Conservation (phyloP, 2,329 filamentous ascomycete genomes). For the Apiospora aurea region DNA sequence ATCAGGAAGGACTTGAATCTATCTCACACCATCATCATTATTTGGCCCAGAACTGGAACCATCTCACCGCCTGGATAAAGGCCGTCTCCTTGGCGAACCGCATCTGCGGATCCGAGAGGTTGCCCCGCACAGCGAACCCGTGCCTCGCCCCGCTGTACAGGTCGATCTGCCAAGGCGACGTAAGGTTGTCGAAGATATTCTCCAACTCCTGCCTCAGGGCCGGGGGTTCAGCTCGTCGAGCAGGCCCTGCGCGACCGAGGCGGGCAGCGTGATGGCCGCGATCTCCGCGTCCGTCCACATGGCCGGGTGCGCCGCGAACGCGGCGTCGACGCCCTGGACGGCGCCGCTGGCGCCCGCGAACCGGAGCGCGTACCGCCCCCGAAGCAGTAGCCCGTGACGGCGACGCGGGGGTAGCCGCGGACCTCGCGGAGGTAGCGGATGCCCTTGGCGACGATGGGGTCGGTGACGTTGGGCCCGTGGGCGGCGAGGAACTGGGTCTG, state of each 20-base stretch:
- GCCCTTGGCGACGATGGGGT: conserved; percentile 54
- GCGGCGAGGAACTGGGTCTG: conserved; percentile 39
- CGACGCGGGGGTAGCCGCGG: conserved; percentile 61
- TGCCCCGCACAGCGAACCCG: conserved; percentile 76
- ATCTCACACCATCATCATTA: too few species aligned
- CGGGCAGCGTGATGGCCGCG: conserved; percentile 59
- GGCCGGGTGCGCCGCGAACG: conserved; percentile 70
- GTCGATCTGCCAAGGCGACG: conserved; percentile 70
- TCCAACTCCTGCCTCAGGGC: conserved; percentile 64
- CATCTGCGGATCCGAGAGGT: conserved; percentile 57
- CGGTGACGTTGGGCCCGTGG: conserved; percentile 50
- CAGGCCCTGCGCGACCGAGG: conserved; percentile 70
- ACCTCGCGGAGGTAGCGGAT: conserved; percentile 54
- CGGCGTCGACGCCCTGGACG: conserved; percentile 54
- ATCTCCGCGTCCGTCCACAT: conserved; percentile 67
- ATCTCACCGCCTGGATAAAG: conserved; percentile 76
- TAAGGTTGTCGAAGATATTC: conserved; percentile 60
- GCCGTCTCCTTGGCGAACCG: conserved; percentile 81
- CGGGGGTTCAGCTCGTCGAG: conserved; percentile 65
- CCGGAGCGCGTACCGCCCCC: conserved; percentile 66
- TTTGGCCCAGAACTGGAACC: conserved; percentile 67
- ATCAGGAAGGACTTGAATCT: too few species aligned
- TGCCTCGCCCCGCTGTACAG: conserved; percentile 74
- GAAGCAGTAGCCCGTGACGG: conserved; percentile 69
- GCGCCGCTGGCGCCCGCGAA: conserved; percentile 53